Base-by-base conservation (phyloP, 2,329 filamentous ascomycete genomes). In the Cordyceps cicadae region DNA sequence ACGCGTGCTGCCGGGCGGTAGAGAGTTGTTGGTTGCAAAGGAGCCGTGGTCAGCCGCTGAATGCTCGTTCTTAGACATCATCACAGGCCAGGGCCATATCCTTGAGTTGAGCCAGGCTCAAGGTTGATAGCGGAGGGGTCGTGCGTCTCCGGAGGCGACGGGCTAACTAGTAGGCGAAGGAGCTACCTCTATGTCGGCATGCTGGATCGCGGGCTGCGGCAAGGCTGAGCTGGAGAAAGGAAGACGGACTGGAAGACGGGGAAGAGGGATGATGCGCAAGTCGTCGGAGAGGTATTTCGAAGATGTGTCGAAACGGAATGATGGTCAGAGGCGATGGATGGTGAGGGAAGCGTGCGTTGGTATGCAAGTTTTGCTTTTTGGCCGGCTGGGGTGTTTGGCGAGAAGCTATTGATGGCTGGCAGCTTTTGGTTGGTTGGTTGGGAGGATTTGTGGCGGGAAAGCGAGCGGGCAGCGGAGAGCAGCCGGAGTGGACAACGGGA, bases 41-140 rank as follows among this genome's bases (percentile, higher is more conserved):
- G 48, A 60, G 50, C 29, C 45, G 41, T 54, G 41, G 41, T 39
- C 29, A 60, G 43, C 41, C 43, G 43, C 21, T 21, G 50, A 54
- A 49, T 48, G 41, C 26, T 49, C 58, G 39, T 60, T 54, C 50
- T 54, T 43, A 17, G 58, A 49, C 58, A 60, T 60, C 37, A 54
- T 60, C 50, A 49, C 58, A 41, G 43, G 58, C 43, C 50, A 60
- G 48, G 58, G 58, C 58, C 58, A 60, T 60, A 41, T 60, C 58
- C 58, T 60, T 60, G 50, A 48, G 39, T 39, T 39, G 58, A 54
- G 58, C 58, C 58, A 15, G 58, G 58, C 58, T 54, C 58, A 60
- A 49, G 29, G 50, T 34, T 37, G 53, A 49, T 21, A 49, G 50
- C 41, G 43, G 58, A 54, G 58, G 58, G 58, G 58, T 60, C 58